Evolutionary conservation across 805 yeast genomes (phyloP), one percentile per base, ranked within the genome.

Genomic region (Teunomyces kruisii): DNA sequence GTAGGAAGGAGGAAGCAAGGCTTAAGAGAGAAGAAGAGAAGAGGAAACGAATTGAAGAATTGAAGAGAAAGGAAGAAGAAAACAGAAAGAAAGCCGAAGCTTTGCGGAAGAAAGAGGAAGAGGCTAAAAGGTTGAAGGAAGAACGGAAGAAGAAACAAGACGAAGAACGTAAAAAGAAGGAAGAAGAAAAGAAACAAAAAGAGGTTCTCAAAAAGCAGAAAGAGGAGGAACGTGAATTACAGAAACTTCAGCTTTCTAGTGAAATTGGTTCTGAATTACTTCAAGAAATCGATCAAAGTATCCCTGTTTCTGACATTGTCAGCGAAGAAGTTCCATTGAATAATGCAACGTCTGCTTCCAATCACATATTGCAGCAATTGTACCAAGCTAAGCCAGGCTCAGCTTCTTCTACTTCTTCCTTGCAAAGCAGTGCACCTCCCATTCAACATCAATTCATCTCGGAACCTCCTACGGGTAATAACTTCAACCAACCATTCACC

Each of bases 21-120:
- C 53, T 66, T 43, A 70, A 68, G 51, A 67, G 68, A 43, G 76
- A 71, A 45, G 83, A 78, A 52, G 80, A 79, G 50, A 74, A 78
- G 58, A 57, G 65, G 71, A 78, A 61, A 64, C 53, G 65, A 13
- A 62, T 69, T 39, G 74, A 69, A 49, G 65, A 64, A 42, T 49
- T 62, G 36, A 64, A 55, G 51, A 58, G 63, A 28, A 61, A 61
- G 39, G 70, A 65, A 47, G 63, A 59, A 31, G 71, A 65, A 42
- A 64, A 61, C 31, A 58, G 58, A 41, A 67, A 58, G 50, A 59
- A 58, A 46, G 49, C 57, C 12, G 69, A 59, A 47, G 64, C 59
- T 16, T 65, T 60, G 46, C 54, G 59, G 16, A 51, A 61, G 47
- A 57, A 56, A 51, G 67, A 60, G 46, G 64, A 60, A 37, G 65